These are phyloP conservation scores for Candida dajiaensis DNA, from an alignment of 805 yeast species.

Conservation along the genomic window DNA sequence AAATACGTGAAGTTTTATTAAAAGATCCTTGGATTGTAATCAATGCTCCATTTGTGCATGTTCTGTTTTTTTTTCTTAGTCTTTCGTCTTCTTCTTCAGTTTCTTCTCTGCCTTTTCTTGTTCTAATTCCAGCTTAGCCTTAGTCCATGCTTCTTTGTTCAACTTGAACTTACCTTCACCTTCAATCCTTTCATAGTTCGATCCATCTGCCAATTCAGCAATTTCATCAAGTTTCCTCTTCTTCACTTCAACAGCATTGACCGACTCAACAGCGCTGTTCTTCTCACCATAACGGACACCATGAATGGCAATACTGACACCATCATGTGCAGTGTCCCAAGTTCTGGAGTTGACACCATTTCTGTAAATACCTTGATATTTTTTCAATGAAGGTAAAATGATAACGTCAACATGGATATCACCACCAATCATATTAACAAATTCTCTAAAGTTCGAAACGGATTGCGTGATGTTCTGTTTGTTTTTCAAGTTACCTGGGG, in stretches of 20 bases:
- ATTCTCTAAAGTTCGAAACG: constrained; percentile 20
- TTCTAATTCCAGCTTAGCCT: constrained; percentile 13
- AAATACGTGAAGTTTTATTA: neutral
- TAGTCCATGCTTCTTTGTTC: constrained; percentile 19
- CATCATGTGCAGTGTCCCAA: constrained; percentile 75
- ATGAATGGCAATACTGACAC: constrained; percentile 64
- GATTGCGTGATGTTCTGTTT: constrained; percentile 25
- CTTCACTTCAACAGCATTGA: constrained; percentile 11
- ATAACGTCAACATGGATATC: constrained; percentile 29
- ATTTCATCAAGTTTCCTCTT: constrained; percentile 21
- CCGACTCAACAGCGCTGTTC: constrained; percentile 20
- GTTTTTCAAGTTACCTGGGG: constrained; percentile 37
- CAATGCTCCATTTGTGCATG: neutral
- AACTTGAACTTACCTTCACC: constrained; percentile 14
- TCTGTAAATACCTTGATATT: constrained; percentile 59
- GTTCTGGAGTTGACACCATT: constrained; percentile 69
- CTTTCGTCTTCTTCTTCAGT: neutral
- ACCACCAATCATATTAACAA: constrained; percentile 25
- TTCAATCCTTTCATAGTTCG: constrained; percentile 1
- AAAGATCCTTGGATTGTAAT: neutral
- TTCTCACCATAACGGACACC: constrained; percentile 28
- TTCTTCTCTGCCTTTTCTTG: constrained; percentile 6
- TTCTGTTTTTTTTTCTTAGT: neutral
- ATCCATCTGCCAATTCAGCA: constrained; percentile 7
- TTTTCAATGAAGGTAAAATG: constrained; percentile 64